phyloP scores from a whole-genome alignment of 306 rosid genomes.

The Alnus rubra region DNA sequence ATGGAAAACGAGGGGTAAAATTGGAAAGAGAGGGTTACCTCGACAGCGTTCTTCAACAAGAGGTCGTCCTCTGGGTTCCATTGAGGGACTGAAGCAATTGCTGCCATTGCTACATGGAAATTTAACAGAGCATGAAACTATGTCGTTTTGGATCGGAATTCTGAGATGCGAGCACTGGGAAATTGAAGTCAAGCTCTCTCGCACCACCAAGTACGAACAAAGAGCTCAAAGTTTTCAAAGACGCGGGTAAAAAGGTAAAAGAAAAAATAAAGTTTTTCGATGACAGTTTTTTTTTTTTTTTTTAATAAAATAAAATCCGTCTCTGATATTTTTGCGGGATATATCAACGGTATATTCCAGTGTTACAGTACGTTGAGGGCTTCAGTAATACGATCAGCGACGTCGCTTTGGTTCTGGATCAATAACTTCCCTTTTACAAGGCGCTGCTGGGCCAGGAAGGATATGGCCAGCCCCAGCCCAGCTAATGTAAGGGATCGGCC shows the following conservation, averaged over 20 bases:
- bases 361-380: neutral
- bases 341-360: neutral
- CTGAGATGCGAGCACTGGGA: neutral
- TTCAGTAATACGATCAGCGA: neutral
- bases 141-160: neutral
- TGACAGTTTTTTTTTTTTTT: too few species aligned
- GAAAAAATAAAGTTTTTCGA: too few species aligned
- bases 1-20: neutral
- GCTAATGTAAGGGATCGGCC: neutral
- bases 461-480: too few species aligned
- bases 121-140: neutral
- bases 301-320: too few species aligned
- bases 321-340: neutral
- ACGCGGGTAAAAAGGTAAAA: slow-evolving; percentile 6
- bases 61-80: slow-evolving; percentile 82
- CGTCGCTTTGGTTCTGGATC: neutral
- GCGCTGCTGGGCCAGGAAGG: too few species aligned
- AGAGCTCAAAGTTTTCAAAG: neutral
- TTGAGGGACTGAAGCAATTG: slow-evolving; percentile 33
- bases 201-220: neutral
- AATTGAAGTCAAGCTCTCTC: neutral
- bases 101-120: slow-evolving; percentile 13
- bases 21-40: slow-evolving; percentile 45
- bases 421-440: too few species aligned
- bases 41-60: slow-evolving; percentile 69